phyloP scores from a whole-genome alignment of 371 early-diverging fungal genomes.

The Lichtheimia ramosa region DNA sequence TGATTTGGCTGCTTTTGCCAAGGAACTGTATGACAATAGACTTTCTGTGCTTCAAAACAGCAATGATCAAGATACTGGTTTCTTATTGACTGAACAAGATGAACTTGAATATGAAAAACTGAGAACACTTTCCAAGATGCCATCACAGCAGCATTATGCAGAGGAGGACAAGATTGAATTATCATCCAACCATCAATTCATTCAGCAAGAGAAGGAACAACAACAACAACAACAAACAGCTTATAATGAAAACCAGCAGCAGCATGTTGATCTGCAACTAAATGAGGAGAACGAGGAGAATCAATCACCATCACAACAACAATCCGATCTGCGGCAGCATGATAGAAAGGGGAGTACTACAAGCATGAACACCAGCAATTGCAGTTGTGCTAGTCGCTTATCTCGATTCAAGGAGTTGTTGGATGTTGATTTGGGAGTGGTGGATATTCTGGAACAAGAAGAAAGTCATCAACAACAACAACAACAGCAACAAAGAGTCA shows the following conservation, averaged over 20 bases:
- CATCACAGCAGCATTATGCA: neutral
- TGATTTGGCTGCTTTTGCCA: constrained; percentile 38
- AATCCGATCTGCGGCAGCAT: too few relatives aligned
- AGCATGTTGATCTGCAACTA: neutral
- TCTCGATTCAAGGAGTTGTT: constrained; percentile 11
- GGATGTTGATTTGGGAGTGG: constrained; percentile 3
- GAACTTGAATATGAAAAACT: constrained; percentile 35
- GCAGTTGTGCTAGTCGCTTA: constrained; percentile 1
- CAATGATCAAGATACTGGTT: constrained; percentile 16
- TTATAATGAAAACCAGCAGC: neutral
- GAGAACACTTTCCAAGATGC: constrained; percentile 4
- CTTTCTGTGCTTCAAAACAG: constrained; percentile 37
- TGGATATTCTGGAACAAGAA: neutral
- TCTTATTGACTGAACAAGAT: constrained; percentile 42
- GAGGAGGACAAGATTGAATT: constrained; percentile 1
- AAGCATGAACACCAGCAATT: neutral
- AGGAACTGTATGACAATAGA: constrained; percentile 37
- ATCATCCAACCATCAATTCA: neutral
- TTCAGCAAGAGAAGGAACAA: neutral
- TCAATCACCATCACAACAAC: too few relatives aligned
- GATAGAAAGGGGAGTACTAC: neutral
- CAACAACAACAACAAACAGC: too few relatives aligned
- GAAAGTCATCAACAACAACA: neutral
- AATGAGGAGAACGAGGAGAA: neutral
- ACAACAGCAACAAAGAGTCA: neutral